A percentile compares a stretch with the other conserved stretches of the same genome.
phyloP scores from a whole-genome alignment of 352 stramenopile genomes.

The Globisporangium barbulae region DNA sequence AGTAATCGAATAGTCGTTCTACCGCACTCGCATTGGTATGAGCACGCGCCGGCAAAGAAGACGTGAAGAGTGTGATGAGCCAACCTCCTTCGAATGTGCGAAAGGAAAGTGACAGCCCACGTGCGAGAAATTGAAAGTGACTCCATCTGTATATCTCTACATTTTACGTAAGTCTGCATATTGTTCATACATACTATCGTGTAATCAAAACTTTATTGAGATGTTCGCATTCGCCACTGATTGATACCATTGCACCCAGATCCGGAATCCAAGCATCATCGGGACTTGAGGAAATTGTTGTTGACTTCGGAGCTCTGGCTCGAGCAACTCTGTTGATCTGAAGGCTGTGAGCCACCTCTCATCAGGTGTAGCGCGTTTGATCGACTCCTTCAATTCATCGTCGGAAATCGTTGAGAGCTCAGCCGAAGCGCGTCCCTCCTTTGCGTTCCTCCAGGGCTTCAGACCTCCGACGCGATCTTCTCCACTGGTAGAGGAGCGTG shows the following conservation, averaged over 20 bases:
- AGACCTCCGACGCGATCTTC: neutral
- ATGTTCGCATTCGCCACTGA: neutral
- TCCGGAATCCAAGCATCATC: neutral
- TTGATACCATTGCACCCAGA: neutral
- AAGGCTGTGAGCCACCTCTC: too few relatives aligned
- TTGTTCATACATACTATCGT: conserved; percentile 1
- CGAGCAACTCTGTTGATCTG: too few relatives aligned
- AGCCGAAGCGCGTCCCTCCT: neutral
- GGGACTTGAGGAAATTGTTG: too few relatives aligned
- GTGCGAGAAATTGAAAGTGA: conserved; percentile 9
- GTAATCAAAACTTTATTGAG: neutral
- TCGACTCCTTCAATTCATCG: too few relatives aligned
- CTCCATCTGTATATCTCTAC: conserved; percentile 7
- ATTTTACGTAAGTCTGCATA: conserved; percentile 3
- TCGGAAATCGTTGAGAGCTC: too few relatives aligned
- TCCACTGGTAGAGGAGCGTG: too few relatives aligned
- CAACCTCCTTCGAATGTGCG: too few relatives aligned
- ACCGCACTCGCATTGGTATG: neutral
- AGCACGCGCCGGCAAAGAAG: neutral
- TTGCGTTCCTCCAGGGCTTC: neutral
- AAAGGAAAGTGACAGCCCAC: neutral
- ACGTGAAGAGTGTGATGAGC: neutral
- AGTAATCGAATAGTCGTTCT: neutral
- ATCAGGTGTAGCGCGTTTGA: too few relatives aligned
- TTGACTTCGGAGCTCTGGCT: too few relatives aligned